Evolutionary conservation across 495 filamentous ascomycete genomes (phyloP), one percentile per base, ranked within the genome.

Genomic region (Viridothelium virens): DNA sequence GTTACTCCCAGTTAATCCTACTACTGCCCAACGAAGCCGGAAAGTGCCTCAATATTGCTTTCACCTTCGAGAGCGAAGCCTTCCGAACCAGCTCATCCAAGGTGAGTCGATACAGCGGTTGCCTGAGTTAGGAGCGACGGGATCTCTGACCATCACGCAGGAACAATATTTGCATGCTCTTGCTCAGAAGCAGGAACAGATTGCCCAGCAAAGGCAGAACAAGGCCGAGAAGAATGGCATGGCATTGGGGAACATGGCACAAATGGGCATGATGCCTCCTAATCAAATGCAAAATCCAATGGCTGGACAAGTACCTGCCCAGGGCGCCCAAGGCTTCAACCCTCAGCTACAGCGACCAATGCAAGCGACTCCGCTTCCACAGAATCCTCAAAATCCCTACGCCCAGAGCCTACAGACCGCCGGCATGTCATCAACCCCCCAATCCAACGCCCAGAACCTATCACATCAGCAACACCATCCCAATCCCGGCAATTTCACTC

Each of bases 271-370:
- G 53, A 36, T 59, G 31, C 53, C 53, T 7, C 53, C 53, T 34
- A 11, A 59, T 31, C 33, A 33, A 10, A 33, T 59, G 53, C 53
- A 33, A 36, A 59, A 59, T 59, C 5, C 25, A 7, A 59, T 59
- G 53, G 7, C 53, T 31, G 53, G 53, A 34, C 53, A 59, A 14
- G 31, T 31, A 59, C 53, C 53, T 18, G 63, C 41, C 36, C 80
- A 79, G 63, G 77, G 74, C 68, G 77, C 78, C 65, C 72, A 73
- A 12, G 75, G 70, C 36, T 84, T 85, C 62, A 77, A 79, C 6
- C 79, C 79, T 14, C 84, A 85, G 56, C 75, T 86, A 70, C 83
- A 80, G 64, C 79, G 76, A 9, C 80, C 69, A 38, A 79, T 86
- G 77, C 83, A 85, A 70, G 64, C 81, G 0, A 84, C 83, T 7